These are phyloP conservation scores for Dryas integrifolia DNA, from an alignment of 331 rosid genomes.

Conservation along the genomic window DNA sequence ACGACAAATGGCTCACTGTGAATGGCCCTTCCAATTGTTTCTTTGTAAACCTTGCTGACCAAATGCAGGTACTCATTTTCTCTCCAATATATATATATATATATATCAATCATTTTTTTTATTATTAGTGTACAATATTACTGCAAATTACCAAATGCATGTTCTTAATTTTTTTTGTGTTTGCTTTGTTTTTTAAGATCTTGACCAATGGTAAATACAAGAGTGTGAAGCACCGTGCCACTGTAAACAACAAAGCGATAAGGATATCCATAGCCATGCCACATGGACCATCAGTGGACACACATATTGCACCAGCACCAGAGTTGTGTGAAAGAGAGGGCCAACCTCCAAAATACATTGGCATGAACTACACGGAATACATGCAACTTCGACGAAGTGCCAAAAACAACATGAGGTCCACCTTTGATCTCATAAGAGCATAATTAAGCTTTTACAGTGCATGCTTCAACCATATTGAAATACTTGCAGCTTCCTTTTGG, in stretches of 20 bases:
- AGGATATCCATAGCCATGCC: constrained; percentile 49
- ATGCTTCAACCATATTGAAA: too few species aligned
- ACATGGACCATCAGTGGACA: constrained; percentile 48
- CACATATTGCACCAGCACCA: constrained; percentile 35
- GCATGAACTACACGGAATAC: constrained; percentile 42
- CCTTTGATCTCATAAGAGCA: background rate
- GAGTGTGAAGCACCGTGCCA: constrained; percentile 54
- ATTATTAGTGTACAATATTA: too few species aligned
- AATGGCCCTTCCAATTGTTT: background rate
- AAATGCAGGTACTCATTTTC: constrained; percentile 9
- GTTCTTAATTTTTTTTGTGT: background rate
- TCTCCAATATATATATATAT: too few species aligned
- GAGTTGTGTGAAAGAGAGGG: constrained; percentile 28
- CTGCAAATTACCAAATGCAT: too few species aligned
- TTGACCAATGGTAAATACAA: constrained; percentile 55
- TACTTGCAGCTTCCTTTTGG: too few species aligned
- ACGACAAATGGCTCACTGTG: constrained; percentile 1
- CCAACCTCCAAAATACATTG: constrained; percentile 26
- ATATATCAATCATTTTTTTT: too few species aligned
- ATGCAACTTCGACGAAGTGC: constrained; percentile 40
- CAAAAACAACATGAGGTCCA: constrained; percentile 9
- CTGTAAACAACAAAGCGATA: constrained; percentile 31
- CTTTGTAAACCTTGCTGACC: constrained; percentile 12
- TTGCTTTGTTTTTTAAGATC: constrained; percentile 26
- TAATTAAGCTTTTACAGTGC: too few species aligned